Conservation (phyloP, 768 basidiomycete species). For the Xanthoconium purpureum region DNA sequence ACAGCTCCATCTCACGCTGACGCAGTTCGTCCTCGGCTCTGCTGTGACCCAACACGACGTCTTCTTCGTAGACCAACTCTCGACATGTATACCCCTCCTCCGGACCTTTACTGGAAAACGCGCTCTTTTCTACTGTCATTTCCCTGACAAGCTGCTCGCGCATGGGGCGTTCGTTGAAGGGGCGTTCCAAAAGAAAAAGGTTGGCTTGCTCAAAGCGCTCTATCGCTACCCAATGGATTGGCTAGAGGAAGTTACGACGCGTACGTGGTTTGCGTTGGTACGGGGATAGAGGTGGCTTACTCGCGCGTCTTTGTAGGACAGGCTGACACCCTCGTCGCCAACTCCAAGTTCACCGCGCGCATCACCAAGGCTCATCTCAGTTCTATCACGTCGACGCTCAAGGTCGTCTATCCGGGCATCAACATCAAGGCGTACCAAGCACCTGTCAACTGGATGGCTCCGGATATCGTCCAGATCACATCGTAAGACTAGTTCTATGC, state of each 20-base stretch:
- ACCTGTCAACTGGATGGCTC: constrained; percentile 39
- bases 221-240: constrained; percentile 90
- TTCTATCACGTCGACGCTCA: constrained; percentile 57
- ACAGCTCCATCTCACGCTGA: constrained; percentile 73
- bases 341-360: constrained; percentile 85
- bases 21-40: constrained; percentile 51
- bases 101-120: constrained; percentile 64
- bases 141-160: constrained; percentile 90
- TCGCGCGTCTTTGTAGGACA: constrained; percentile 51
- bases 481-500: constrained; percentile 46
- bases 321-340: constrained; percentile 87
- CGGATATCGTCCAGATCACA: constrained; percentile 50
- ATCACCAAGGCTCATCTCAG: constrained; percentile 77
- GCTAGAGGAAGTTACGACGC: constrained; percentile 86
- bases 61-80: constrained; percentile 93
- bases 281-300: background rate
- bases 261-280: constrained; percentile 41
- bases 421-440: constrained; percentile 71
- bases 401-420: constrained; percentile 95
- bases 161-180: constrained; percentile 64
- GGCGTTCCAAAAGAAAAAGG: constrained; percentile 37
- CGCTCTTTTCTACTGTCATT: constrained; percentile 97
- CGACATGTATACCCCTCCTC: constrained; percentile 85
- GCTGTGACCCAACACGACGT: constrained; percentile 61
- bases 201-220: constrained; percentile 58